Evolutionary conservation across 2,329 filamentous ascomycete species (phyloP).

Genomic region (Scleromitrula shiraiana): DNA sequence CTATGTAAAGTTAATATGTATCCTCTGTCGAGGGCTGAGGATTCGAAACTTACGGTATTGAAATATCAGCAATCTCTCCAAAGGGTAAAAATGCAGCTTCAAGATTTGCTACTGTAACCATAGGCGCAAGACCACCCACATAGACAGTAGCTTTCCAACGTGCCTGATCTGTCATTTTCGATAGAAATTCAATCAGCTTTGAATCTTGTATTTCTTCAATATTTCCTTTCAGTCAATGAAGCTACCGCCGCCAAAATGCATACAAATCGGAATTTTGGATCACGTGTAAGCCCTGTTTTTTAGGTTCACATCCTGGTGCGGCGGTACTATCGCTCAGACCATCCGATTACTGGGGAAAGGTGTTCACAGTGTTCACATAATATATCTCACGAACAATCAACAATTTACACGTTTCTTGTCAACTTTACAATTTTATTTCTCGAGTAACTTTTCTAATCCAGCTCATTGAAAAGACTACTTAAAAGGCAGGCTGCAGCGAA

Average conservation of each 20-base stretch:
- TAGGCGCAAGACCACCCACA: constrained; percentile 77
- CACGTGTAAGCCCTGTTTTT: constrained; percentile 4
- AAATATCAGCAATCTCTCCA: constrained; percentile 88
- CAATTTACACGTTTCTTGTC: constrained; percentile 1
- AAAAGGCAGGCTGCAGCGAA: constrained; percentile 4
- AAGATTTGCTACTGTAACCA: constrained; percentile 66
- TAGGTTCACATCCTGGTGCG: neutral
- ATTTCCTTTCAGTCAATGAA: too few species aligned
- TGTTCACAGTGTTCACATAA: constrained; percentile 10
- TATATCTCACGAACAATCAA: constrained; percentile 3
- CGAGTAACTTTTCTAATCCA: neutral
- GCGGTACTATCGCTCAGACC: constrained; percentile 8
- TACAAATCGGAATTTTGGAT: neutral
- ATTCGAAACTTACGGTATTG: constrained; percentile 50
- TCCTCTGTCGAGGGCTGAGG: neutral
- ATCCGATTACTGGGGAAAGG: constrained; percentile 11
- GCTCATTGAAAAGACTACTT: neutral
- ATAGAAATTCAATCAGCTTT: neutral
- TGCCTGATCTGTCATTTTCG: constrained; percentile 72
- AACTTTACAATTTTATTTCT: neutral
- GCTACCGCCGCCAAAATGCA: neutral
- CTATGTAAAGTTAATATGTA: constrained; percentile 17
- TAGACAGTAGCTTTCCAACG: constrained; percentile 89
- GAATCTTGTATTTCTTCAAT: neutral
- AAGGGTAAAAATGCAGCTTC: constrained; percentile 94